Evolutionary conservation across 2,329 filamentous ascomycete genomes (phyloP).

Genomic region (Knufia petricola): DNA sequence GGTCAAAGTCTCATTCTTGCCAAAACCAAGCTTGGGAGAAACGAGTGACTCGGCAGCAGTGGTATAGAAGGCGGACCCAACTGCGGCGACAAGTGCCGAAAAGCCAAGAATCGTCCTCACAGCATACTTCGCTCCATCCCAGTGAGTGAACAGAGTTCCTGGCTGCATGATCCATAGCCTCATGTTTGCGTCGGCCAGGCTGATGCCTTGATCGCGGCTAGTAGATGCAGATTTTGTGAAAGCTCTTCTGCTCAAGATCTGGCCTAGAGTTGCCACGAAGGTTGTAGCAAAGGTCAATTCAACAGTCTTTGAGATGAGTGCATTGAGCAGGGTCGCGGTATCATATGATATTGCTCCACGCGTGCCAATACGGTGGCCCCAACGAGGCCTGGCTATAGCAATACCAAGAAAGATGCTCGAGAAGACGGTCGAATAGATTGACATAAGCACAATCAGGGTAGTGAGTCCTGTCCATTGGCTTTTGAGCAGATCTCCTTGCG

Average conservation of each 20-base stretch:
- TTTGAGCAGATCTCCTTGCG: conserved; percentile 25
- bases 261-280: conserved; percentile 64
- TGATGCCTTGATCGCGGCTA: conserved; percentile 47
- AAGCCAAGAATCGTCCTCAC: conserved; percentile 54
- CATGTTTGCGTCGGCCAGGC: conserved; percentile 69
- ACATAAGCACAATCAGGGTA: conserved; percentile 29
- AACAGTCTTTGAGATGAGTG: conserved; percentile 64
- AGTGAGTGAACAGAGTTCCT: conserved; percentile 62
- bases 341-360: conserved; percentile 47
- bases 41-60: conserved; percentile 68
- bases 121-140: conserved; percentile 54
- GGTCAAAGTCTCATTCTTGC: conserved; percentile 39
- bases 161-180: conserved; percentile 65
- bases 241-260: conserved; percentile 61
- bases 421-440: conserved; percentile 30
- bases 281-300: conserved; percentile 70
- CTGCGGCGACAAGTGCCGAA: conserved; percentile 53
- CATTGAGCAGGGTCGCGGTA: conserved; percentile 58
- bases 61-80: conserved; percentile 63
- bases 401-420: conserved; percentile 52
- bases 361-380: conserved; percentile 48
- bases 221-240: conserved; percentile 44
- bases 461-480: conserved; percentile 28
- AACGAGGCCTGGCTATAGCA: conserved; percentile 54
- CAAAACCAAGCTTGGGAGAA: conserved; percentile 58